Conservation (phyloP, 805 yeast species). For the Soucietia sequanensis region DNA sequence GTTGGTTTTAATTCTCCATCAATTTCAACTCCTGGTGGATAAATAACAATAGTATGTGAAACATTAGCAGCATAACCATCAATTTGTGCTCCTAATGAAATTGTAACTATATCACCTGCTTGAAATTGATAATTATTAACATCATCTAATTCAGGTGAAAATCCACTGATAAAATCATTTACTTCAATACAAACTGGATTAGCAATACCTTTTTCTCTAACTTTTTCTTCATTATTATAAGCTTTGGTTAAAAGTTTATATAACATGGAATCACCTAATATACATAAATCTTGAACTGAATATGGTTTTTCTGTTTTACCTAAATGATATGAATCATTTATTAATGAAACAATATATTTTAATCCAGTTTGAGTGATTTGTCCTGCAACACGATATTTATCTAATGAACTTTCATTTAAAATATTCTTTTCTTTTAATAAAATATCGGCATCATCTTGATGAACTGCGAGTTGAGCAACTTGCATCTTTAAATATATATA, state of each 20-base stretch:
- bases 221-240: constrained; percentile 53
- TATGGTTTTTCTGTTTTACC: constrained; percentile 44
- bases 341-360: constrained; percentile 59
- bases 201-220: constrained; percentile 88
- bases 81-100: constrained; percentile 84
- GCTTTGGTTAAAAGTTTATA: constrained; percentile 55
- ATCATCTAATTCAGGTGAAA: constrained; percentile 83
- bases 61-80: constrained; percentile 92
- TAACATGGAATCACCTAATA: constrained; percentile 77
- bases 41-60: constrained; percentile 84
- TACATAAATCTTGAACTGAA: constrained; percentile 70
- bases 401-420: constrained; percentile 58
- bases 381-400: constrained; percentile 87
- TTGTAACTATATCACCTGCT: constrained; percentile 84
- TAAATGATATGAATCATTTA: constrained; percentile 72
- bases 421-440: constrained; percentile 72
- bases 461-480: constrained; percentile 73
- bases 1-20: constrained; percentile 45
- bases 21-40: constrained; percentile 56
- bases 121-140: constrained; percentile 44
- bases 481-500: too few relatives aligned
- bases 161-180: constrained; percentile 73
- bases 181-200: constrained; percentile 88
- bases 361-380: constrained; percentile 84
- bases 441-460: constrained; percentile 70